Evolutionary conservation across 2,329 filamentous ascomycete species (phyloP).

Genomic region (Exophiala mesophila): DNA sequence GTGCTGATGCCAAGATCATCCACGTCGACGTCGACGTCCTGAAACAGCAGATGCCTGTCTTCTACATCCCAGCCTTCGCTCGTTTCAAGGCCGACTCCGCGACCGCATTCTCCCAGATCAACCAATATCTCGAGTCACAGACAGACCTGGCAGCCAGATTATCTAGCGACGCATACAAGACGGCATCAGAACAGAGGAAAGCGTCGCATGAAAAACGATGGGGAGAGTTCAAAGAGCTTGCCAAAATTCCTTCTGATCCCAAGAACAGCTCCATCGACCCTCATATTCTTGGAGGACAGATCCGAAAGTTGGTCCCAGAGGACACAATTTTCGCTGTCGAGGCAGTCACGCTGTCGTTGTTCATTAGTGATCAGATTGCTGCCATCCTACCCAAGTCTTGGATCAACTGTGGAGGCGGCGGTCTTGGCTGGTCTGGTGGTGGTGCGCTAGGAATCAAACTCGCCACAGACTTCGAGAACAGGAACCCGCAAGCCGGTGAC

Average conservation of each 20-base stretch:
- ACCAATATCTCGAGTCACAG: slow-evolving; percentile 51
- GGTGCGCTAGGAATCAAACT: slow-evolving; percentile 72
- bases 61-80: slow-evolving; percentile 62
- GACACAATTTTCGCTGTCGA: slow-evolving; percentile 74
- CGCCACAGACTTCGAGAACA: slow-evolving; percentile 52
- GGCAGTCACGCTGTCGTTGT: slow-evolving; percentile 66
- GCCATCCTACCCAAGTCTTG: slow-evolving; percentile 64
- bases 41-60: slow-evolving; percentile 69
- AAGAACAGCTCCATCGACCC: slow-evolving; percentile 57
- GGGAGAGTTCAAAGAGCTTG: slow-evolving; percentile 53
- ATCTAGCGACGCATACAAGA: slow-evolving; percentile 28
- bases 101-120: slow-evolving; percentile 65
- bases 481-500: slow-evolving; percentile 30
- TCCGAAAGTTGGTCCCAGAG: slow-evolving; percentile 53
- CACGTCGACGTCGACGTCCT: slow-evolving; percentile 64
- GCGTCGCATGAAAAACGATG: slow-evolving; percentile 56
- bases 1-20: slow-evolving; percentile 52
- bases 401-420: slow-evolving; percentile 77
- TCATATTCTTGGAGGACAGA: slow-evolving; percentile 51
- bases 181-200: slow-evolving; percentile 37
- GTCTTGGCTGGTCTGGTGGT: slow-evolving; percentile 75
- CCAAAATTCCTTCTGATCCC: slow-evolving; percentile 48
- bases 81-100: slow-evolving; percentile 64
- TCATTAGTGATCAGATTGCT: slow-evolving; percentile 67
- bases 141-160: slow-evolving; percentile 41